Evolutionary conservation across 1,284 basidiomycete genomes (phyloP).

Genomic region (Cerrena zonata): DNA sequence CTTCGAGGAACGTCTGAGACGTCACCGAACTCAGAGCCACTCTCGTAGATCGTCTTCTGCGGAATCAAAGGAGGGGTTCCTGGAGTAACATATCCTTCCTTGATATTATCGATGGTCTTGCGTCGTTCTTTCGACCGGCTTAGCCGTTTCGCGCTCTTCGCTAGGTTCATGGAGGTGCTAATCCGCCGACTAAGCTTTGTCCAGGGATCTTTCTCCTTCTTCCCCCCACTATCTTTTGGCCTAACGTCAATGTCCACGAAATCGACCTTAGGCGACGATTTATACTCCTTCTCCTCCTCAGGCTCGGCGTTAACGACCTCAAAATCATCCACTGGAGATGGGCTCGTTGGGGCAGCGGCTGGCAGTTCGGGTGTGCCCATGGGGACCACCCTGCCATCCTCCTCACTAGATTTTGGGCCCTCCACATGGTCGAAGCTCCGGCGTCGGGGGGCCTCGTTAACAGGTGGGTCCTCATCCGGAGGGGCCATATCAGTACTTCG

Average conservation of each 20-base stretch:
- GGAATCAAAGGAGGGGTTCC: conserved; percentile 12
- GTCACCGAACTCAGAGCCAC: conserved; percentile 14
- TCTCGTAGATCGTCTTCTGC: conserved; percentile 10
- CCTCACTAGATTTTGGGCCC: conserved; percentile 9
- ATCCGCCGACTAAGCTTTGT: conserved; percentile 55
- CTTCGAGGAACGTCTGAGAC: conserved; percentile 8
- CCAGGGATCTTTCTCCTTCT: conserved; percentile 44
- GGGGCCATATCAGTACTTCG: conserved; percentile 20
- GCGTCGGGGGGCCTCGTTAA: conserved; percentile 22
- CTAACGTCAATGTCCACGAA: conserved; percentile 13
- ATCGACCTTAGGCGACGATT: conserved; percentile 14
- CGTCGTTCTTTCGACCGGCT: conserved; percentile 26
- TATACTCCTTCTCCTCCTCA: background rate
- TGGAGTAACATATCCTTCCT: conserved; percentile 13
- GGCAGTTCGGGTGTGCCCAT: background rate
- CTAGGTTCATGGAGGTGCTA: conserved; percentile 44
- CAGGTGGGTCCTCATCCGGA: conserved; percentile 20
- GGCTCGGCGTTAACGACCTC: conserved; percentile 3
- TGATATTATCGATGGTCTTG: background rate
- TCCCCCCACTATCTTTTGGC: conserved; percentile 1
- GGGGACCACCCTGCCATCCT: conserved; percentile 11
- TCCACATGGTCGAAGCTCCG: conserved; percentile 24
- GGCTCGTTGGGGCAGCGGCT: background rate
- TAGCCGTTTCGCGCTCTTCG: conserved; percentile 21
- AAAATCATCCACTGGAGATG: conserved; percentile 12